Evolutionary conservation across 805 yeast species (phyloP).

Genomic region (Pichia nanzhaoensis): DNA sequence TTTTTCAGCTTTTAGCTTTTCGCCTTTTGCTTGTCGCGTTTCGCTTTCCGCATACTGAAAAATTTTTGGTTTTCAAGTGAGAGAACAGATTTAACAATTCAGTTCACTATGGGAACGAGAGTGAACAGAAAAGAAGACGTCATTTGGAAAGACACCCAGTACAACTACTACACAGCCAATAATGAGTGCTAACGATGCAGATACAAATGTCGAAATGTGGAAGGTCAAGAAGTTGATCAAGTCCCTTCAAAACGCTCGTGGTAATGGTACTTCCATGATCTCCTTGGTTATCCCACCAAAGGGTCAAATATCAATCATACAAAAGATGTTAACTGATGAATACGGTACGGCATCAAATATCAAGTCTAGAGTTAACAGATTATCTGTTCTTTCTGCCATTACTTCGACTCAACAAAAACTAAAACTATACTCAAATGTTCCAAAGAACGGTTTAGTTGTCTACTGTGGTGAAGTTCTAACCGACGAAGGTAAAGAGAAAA

Average conservation of each 20-base stretch:
- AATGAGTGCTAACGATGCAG: slow-evolving; percentile 74
- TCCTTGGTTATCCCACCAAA: slow-evolving; percentile 93
- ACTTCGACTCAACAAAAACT: slow-evolving; percentile 97
- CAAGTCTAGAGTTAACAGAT: slow-evolving; percentile 94
- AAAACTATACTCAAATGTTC: slow-evolving; percentile 82
- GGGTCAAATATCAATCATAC: slow-evolving; percentile 83
- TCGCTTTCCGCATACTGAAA: slow-evolving; percentile 1
- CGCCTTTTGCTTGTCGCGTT: background rate
- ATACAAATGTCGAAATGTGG: slow-evolving; percentile 98
- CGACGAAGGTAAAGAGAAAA: slow-evolving; percentile 95
- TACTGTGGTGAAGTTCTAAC: slow-evolving; percentile 98
- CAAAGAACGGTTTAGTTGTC: slow-evolving; percentile 89
- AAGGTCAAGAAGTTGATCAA: slow-evolving; percentile 93
- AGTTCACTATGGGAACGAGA: too few species aligned
- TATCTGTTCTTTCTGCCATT: slow-evolving; percentile 92
- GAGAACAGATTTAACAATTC: too few species aligned
- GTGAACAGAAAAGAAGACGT: too few species aligned
- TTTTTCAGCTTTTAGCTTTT: background rate
- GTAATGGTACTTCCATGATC: slow-evolving; percentile 99
- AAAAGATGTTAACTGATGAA: slow-evolving; percentile 93
- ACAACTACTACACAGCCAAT: slow-evolving; percentile 10
- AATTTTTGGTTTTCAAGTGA: slow-evolving; percentile 1
- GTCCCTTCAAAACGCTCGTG: slow-evolving; percentile 84
- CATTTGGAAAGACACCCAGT: background rate
- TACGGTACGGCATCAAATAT: slow-evolving; percentile 98